Evolutionary conservation across 345 rosid genomes (phyloP).

Genomic region (Cardamine chenopodiifolia): DNA sequence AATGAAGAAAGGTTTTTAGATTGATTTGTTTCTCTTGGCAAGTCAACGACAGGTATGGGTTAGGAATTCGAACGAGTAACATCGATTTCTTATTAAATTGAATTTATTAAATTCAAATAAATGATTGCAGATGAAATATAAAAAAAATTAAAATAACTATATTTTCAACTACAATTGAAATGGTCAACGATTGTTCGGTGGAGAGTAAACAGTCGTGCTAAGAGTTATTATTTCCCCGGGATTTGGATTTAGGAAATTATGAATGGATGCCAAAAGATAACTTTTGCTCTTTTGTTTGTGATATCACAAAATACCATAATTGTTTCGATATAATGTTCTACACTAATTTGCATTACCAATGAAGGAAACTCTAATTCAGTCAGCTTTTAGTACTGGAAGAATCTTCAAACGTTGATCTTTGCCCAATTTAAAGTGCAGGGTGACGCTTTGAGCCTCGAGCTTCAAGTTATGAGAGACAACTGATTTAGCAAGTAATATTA

Average conservation of each 20-base stretch:
- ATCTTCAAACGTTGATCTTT: no score
- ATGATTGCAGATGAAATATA: constrained; percentile 17
- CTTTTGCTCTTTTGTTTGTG: not conserved
- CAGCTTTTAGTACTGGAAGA: no score
- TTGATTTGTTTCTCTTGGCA: constrained; percentile 27
- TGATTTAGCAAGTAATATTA: no score
- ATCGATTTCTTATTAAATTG: not conserved
- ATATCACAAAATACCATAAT: no score
- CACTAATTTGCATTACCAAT: no score
- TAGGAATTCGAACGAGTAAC: not conserved
- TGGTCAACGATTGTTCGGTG: constrained; percentile 35
- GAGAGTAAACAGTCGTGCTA: constrained; percentile 29
- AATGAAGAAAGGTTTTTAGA: not conserved
- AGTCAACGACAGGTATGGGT: constrained; percentile 39
- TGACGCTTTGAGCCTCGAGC: no score
- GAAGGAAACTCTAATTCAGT: no score
- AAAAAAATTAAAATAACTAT: no score
- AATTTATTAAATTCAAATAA: not conserved
- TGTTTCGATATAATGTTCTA: no score
- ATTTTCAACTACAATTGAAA: not conserved
- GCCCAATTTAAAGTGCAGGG: no score
- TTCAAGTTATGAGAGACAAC: no score
- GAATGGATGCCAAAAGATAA: not conserved
- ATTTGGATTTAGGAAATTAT: not conserved
- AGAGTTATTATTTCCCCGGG: not conserved